Evolutionary conservation across 2,329 filamentous ascomycete genomes (phyloP).

Genomic region (Aspergillus vadensis): DNA sequence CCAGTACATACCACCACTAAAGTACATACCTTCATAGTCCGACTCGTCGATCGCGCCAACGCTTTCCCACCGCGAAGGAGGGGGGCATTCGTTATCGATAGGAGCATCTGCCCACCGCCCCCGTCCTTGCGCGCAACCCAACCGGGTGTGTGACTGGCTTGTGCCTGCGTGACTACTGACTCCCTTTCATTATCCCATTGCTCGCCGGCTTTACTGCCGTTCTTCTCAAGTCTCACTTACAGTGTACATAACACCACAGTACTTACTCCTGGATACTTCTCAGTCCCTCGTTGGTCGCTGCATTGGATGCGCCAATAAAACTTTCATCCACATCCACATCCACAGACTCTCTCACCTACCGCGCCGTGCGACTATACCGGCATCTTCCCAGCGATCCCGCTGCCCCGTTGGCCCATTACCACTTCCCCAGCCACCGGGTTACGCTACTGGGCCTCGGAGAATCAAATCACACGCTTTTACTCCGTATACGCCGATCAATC

Average conservation of each 20-base stretch:
- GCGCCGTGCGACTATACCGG: constrained; percentile 13
- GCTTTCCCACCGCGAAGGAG: constrained; percentile 24
- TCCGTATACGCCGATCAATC: constrained; percentile 19
- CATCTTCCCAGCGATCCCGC: constrained; percentile 19
- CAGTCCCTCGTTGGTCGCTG: neutral
- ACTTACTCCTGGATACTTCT: neutral
- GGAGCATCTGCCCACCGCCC: constrained; percentile 21
- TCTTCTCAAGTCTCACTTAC: no score
- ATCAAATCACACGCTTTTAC: constrained; percentile 13
- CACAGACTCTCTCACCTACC: neutral
- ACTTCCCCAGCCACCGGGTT: constrained; percentile 27
- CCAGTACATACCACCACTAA: no score
- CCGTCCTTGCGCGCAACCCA: constrained; percentile 8
- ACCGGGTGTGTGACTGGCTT: constrained; percentile 24
- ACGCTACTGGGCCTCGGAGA: constrained; percentile 12
- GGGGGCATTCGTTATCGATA: constrained; percentile 36
- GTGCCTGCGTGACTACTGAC: constrained; percentile 32
- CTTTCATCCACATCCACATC: neutral
- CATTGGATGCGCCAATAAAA: constrained; percentile 9
- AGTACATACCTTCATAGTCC: neutral
- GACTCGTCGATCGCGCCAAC: neutral
- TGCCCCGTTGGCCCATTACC: constrained; percentile 16
- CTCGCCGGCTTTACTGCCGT: neutral
- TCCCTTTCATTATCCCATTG: constrained; percentile 7
- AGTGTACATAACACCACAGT: no score